Conservation (phyloP, 164 flowering plant genomes). For the Cinnamomum chago region DNA sequence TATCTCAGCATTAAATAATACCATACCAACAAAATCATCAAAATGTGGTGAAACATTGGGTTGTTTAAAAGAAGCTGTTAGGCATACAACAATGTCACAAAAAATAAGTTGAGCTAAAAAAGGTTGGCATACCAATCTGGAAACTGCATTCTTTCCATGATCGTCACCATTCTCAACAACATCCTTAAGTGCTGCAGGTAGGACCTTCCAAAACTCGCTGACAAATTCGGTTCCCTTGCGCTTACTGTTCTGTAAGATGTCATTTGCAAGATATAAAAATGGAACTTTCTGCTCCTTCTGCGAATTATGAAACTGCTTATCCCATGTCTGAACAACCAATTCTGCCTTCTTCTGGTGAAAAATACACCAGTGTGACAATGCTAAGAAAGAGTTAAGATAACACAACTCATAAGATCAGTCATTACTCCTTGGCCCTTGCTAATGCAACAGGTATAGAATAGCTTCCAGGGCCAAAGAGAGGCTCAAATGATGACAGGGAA, state of each 20-base stretch:
- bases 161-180: conserved; percentile 68
- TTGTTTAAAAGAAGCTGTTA: no score
- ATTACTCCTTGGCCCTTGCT: neutral
- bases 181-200: conserved; percentile 81
- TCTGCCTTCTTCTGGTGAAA: conserved; percentile 86
- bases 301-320: conserved; percentile 68
- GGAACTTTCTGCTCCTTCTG: conserved; percentile 64
- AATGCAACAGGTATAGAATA: neutral
- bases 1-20: no score
- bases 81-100: no score
- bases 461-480: neutral
- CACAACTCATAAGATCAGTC: conserved; percentile 4
- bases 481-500: neutral
- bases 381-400: conserved; percentile 47
- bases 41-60: no score
- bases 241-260: conserved; percentile 92
- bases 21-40: no score
- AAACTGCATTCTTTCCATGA: conserved; percentile 63
- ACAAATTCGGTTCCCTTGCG: conserved; percentile 96
- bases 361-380: conserved; percentile 96
- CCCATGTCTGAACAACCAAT: conserved; percentile 85
- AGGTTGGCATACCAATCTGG: conserved; percentile 65
- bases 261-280: conserved; percentile 92
- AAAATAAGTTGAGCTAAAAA: neutral
- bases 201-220: conserved; percentile 89